These are phyloP conservation scores for Phylloporus sp. DNA, from an alignment of 1,284 basidiomycete species.

Conservation along the genomic window DNA sequence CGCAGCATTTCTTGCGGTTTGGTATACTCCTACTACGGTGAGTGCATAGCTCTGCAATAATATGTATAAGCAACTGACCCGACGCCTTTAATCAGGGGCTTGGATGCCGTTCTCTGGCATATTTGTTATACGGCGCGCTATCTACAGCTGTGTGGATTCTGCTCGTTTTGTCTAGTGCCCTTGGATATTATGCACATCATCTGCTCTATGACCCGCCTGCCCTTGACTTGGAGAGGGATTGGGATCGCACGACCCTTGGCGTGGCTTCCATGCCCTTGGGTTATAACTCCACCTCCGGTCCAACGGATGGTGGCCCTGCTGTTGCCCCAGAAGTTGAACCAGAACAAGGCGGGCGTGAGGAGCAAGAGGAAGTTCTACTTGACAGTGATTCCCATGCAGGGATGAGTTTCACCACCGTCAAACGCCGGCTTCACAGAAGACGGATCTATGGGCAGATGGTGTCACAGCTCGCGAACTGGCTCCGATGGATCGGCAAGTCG, in stretches of 20 bases:
- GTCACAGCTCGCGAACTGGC: constrained; percentile 13
- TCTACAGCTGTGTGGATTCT: constrained; percentile 49
- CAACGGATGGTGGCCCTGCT: neutral
- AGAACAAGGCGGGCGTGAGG: neutral
- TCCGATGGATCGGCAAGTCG: constrained; percentile 36
- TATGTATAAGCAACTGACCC: neutral
- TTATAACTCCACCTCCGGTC: no score
- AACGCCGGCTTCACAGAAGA: neutral
- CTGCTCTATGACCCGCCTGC: neutral
- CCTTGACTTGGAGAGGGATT: constrained; percentile 10
- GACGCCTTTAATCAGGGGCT: constrained; percentile 29
- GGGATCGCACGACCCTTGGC: neutral
- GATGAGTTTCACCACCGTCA: neutral
- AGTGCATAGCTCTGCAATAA: constrained; percentile 5
- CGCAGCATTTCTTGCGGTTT: constrained; percentile 45
- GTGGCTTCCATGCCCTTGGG: neutral
- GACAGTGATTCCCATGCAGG: neutral
- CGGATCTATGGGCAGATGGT: neutral
- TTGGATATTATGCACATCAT: constrained; percentile 43
- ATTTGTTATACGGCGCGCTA: constrained; percentile 46
- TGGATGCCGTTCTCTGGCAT: constrained; percentile 50
- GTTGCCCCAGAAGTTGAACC: no score
- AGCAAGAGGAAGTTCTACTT: neutral
- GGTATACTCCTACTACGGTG: constrained; percentile 47
- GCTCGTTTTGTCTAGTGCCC: constrained; percentile 46